These are phyloP conservation scores for Cercospora janseana DNA, from an alignment of 2,329 filamentous ascomycete genomes.

Conservation along the genomic window DNA sequence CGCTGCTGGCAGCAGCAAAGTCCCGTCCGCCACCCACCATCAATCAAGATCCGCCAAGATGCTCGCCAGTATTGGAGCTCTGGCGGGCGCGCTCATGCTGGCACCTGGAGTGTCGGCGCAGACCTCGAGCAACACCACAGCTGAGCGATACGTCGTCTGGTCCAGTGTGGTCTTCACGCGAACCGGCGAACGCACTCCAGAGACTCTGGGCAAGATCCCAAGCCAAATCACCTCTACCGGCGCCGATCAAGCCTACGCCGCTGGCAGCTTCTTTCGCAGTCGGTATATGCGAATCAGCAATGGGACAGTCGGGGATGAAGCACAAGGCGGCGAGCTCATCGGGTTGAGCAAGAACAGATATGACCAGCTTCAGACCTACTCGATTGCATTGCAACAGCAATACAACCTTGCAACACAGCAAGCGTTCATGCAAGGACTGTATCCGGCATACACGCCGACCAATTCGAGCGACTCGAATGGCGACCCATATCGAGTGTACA, in stretches of 20 bases:
- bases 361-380: constrained; percentile 48
- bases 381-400: constrained; percentile 50
- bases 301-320: constrained; percentile 21
- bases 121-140: neutral
- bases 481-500: constrained; percentile 40
- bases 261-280: constrained; percentile 52
- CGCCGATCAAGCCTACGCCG: constrained; percentile 53
- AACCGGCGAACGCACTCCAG: constrained; percentile 56
- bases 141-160: constrained; percentile 40
- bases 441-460: constrained; percentile 49
- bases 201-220: constrained; percentile 36
- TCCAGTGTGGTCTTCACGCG: constrained; percentile 55
- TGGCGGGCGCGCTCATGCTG: constrained; percentile 25
- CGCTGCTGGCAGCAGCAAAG: constrained; percentile 10
- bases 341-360: constrained; percentile 46
- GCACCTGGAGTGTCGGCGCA: constrained; percentile 23
- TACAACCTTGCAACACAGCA: constrained; percentile 54
- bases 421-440: constrained; percentile 62
- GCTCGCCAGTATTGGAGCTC: constrained; percentile 23
- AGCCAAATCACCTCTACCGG: constrained; percentile 53
- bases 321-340: constrained; percentile 41
- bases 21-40: neutral
- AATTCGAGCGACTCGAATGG: constrained; percentile 30
- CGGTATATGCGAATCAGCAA: constrained; percentile 49
- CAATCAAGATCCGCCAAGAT: constrained; percentile 18